Evolutionary conservation across 306 rosid genomes (phyloP).

Genomic region (Styphnolobium japonicum): DNA sequence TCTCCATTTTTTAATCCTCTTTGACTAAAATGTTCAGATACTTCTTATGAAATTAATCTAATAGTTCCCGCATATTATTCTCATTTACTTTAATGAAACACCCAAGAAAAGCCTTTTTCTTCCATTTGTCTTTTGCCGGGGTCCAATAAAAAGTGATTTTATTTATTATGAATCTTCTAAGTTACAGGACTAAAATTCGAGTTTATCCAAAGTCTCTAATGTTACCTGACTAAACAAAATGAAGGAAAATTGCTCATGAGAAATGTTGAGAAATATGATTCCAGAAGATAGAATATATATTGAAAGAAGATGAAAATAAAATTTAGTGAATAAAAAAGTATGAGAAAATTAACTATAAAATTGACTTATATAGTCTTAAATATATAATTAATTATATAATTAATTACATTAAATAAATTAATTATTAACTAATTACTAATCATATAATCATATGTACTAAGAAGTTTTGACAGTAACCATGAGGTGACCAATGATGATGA

Average conservation of each 20-base stretch:
- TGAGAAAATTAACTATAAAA: too few relatives aligned
- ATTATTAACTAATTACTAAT: too few relatives aligned
- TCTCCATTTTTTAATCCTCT: neutral
- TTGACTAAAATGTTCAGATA: neutral
- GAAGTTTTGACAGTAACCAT: neutral
- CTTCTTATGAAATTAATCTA: neutral
- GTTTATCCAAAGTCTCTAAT: neutral
- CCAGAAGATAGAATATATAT: too few relatives aligned
- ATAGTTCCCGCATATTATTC: neutral
- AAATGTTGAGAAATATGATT: too few relatives aligned
- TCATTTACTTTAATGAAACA: neutral
- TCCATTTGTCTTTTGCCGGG: neutral
- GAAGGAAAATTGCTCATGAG: neutral
- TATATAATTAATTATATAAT: too few relatives aligned
- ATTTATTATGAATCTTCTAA: neutral
- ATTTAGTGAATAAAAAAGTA: too few relatives aligned
- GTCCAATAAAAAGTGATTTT: neutral
- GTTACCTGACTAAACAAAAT: conserved; percentile 6
- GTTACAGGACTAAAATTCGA: neutral
- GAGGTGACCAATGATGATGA: neutral
- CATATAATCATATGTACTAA: too few relatives aligned
- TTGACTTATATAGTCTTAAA: too few relatives aligned
- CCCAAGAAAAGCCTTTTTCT: neutral
- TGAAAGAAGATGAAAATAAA: too few relatives aligned
- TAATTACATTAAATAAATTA: too few relatives aligned